Percentiles rank a stretch among this genome's conserved stretches.
Conservation (phyloP, 2,329 filamentous ascomycete species). For the Triangularia verruculosa region DNA sequence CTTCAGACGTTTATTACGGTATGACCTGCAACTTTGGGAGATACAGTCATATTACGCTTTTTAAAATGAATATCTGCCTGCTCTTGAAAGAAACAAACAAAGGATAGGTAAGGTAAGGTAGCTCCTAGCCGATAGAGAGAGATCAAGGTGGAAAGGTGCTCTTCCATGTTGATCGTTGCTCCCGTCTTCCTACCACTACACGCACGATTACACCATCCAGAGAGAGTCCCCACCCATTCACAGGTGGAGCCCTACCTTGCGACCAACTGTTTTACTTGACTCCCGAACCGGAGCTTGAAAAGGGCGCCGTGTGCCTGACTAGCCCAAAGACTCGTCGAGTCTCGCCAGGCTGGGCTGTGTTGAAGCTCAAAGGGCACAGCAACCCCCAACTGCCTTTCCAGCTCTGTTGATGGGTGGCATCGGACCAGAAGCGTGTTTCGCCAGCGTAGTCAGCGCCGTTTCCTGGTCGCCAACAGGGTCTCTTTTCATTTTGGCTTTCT, state of each 20-base stretch:
- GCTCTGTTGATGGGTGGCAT: conserved; percentile 4
- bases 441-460: conserved; percentile 3
- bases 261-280: conserved; percentile 2
- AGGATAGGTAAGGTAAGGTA: too few species aligned
- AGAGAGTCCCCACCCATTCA: background rate
- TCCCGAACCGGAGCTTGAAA: conserved; percentile 7
- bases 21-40: too few species aligned
- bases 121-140: too few species aligned
- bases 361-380: conserved; percentile 2
- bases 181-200: too few species aligned
- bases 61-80: too few species aligned
- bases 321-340: conserved; percentile 2
- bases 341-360: conserved; percentile 9
- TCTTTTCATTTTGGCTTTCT: background rate
- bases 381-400: conserved; percentile 5
- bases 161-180: background rate
- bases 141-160: background rate
- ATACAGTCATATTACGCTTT: too few species aligned
- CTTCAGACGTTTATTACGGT: background rate
- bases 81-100: too few species aligned
- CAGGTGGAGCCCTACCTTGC: background rate
- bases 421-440: conserved; percentile 4
- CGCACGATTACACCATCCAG: background rate
- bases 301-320: conserved; percentile 2
- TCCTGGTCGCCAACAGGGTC: background rate